Percentiles rank a stretch among this genome's conserved stretches.
These are phyloP conservation scores for Beverwykella pulmonaria DNA, from an alignment of 495 filamentous ascomycete species.

Conservation along the genomic window DNA sequence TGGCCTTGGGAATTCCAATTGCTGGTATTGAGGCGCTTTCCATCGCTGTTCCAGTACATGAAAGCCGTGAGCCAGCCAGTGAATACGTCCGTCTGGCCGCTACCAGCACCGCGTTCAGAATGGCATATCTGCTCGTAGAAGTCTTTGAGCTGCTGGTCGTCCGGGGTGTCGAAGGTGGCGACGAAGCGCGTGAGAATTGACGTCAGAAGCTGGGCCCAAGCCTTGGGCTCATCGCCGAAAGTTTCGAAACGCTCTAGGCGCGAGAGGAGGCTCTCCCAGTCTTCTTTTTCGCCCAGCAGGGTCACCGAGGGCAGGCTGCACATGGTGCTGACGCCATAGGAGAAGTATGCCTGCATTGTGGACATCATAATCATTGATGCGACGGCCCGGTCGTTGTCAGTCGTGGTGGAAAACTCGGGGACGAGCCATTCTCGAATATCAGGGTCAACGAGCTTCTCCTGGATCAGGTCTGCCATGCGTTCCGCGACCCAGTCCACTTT, in stretches of 20 bases:
- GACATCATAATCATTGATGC: conserved; percentile 51
- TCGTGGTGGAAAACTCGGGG: conserved; percentile 51
- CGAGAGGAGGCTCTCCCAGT: conserved; percentile 47
- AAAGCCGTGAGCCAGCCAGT: conserved; percentile 32
- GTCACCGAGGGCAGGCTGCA: conserved; percentile 58
- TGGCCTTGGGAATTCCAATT: not conserved
- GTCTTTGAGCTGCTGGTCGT: not conserved
- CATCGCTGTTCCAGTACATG: conserved; percentile 25
- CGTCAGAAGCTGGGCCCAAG: conserved; percentile 11
- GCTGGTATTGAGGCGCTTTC: not conserved
- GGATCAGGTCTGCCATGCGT: conserved; percentile 42
- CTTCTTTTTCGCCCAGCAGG: conserved; percentile 49
- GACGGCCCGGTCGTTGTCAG: conserved; percentile 42
- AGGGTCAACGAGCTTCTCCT: conserved; percentile 47
- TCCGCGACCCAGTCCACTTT: conserved; percentile 21
- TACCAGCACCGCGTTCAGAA: not conserved
- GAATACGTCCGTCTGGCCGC: not conserved
- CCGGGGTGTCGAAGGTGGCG: conserved; percentile 29
- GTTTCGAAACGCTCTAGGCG: conserved; percentile 46
- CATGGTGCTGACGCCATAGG: conserved; percentile 24
- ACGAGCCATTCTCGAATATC: conserved; percentile 49
- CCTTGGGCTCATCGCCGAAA: conserved; percentile 47
- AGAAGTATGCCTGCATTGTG: conserved; percentile 49
- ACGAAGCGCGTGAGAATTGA: conserved; percentile 31
- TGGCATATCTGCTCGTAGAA: conserved; percentile 37